Evolutionary conservation across 2,329 filamentous ascomycete genomes (phyloP), one percentile per base, ranked within the genome.

Genomic region (Cercospora sp.): DNA sequence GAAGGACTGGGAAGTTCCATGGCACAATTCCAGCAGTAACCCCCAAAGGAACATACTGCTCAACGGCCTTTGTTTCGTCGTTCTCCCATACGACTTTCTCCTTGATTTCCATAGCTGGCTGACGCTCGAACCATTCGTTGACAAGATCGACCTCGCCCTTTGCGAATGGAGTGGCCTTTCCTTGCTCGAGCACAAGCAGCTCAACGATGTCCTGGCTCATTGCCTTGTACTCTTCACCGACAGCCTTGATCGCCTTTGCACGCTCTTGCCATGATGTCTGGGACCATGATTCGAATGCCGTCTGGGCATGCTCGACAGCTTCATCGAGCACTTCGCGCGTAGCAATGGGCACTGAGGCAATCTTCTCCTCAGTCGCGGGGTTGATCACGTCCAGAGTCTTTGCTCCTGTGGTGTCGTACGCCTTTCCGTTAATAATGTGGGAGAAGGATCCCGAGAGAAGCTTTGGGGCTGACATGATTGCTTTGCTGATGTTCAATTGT

Each of bases 1-100:
- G 77, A 24, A 83, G 74, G 5, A 89, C 74, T 5, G 87, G 86
- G 67, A 85, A 84, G 76, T 84, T 85, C 75, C 75, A 85, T 26
- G 80, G 81, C 67, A 69, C 66, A n/a, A 72, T 72, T 6, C 69
- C 69, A 8, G 66, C 70, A 51, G 69, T 69, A 5, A 71, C 70
- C 4, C 70, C 70, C n/a, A 71, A 37, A 3, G 70, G 70, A 34
- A 70, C 68, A 24, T 71, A 71, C 61, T 70, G 68, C 68, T 71
- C 68, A 60, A 71, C 67, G 6, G 68, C 70, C 40, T 64, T 65
- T 7, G 58, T 65, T 28, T 70, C 68, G 26, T 71, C 68, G 26
- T 70, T 68, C 65, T 70, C 68, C 68, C 68, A 70, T 3, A 69
- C 70, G 1, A 69, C 65, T 24, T 65, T 68, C 53, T 70, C 68